Evolutionary conservation across 2,329 filamentous ascomycete species (phyloP), one percentile per base, ranked within the genome.

Genomic region (Diaporthe citrichinensis): DNA sequence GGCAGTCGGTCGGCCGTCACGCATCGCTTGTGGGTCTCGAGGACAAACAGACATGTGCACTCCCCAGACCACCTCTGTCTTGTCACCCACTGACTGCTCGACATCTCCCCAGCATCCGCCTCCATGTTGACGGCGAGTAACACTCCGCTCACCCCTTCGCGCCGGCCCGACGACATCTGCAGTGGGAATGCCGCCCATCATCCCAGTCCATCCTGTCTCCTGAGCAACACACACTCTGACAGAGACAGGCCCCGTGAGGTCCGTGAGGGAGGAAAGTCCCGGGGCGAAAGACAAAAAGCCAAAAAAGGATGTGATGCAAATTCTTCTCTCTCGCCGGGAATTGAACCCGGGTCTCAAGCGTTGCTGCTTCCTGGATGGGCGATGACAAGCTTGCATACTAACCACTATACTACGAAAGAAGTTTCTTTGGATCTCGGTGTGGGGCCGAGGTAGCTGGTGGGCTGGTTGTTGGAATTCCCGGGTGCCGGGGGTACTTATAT

Each of bases 291-390:
- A n/a, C 15, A 23, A 67, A 39, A 68, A 28, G 4, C 46, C 7
- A 23, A 53, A 68, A 62, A 53, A 49, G 36, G 7, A n/a, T n/a
- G 1, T 5, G 8, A 14, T 68, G 65, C 61, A 67, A 67, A 20
- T 49, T 67, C 44, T 65, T 65, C 65, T 68, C 65, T 68, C 65
- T 51, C 65, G 65, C 65, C 65, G 65, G 65, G 65, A 68, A 68
- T 68, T 68, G 65, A 68, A 68, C 65, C 65, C 65, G 65, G 65
- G 31, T 68, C 65, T 68, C 65, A 68, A 68, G 65, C 65, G 65
- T 53, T 68, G 65, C 65, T 68, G 31, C 46, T 68, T 68, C 46
- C 65, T n/a, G 65, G 44, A 53, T 68, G 65, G 41, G 59, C 59
- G 46, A 68, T 68, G 65, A 68, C 62, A 67, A 67, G 62, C 62